phyloP scores from a whole-genome alignment of 2,329 filamentous ascomycete species.

The Moelleriella libera region DNA sequence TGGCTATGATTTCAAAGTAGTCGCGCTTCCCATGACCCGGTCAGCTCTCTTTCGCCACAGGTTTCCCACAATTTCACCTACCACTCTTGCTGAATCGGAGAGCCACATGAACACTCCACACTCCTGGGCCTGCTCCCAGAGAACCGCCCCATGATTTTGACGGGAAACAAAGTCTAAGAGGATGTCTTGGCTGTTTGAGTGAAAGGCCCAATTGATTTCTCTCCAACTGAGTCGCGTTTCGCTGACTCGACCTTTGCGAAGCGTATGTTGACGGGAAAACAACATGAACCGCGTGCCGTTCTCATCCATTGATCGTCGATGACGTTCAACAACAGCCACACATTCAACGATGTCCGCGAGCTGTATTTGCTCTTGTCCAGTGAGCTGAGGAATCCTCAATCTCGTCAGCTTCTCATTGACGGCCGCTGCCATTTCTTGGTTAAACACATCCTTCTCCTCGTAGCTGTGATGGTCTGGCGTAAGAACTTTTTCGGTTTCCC shows the following conservation, averaged over 20 bases:
- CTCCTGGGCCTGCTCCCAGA: slow-evolving; percentile 75
- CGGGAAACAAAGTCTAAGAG: slow-evolving; percentile 68
- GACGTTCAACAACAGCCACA: slow-evolving; percentile 68
- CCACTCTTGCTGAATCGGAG: slow-evolving; percentile 59
- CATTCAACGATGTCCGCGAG: slow-evolving; percentile 77
- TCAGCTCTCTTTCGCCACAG: neutral
- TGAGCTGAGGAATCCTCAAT: slow-evolving; percentile 64
- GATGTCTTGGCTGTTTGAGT: slow-evolving; percentile 79
- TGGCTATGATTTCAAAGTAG: slow-evolving; percentile 81
- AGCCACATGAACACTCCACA: slow-evolving; percentile 95
- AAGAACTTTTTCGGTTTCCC: slow-evolving; percentile 17
- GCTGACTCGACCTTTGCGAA: slow-evolving; percentile 51
- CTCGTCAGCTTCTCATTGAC: slow-evolving; percentile 68
- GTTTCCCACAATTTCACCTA: slow-evolving; percentile 16
- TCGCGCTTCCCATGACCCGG: slow-evolving; percentile 16
- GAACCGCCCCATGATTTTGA: slow-evolving; percentile 65
- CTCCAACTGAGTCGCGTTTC: slow-evolving; percentile 58
- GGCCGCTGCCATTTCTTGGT: slow-evolving; percentile 52
- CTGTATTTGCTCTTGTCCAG: slow-evolving; percentile 75
- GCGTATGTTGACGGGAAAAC: slow-evolving; percentile 69
- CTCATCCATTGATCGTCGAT: slow-evolving; percentile 78
- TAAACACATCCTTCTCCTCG: slow-evolving; percentile 49
- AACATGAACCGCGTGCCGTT: slow-evolving; percentile 80
- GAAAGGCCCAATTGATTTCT: slow-evolving; percentile 76
- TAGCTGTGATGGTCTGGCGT: slow-evolving; percentile 26